These are phyloP conservation scores for Aspergillus sp. DNA, from an alignment of 2,329 filamentous ascomycete species.

Conservation along the genomic window DNA sequence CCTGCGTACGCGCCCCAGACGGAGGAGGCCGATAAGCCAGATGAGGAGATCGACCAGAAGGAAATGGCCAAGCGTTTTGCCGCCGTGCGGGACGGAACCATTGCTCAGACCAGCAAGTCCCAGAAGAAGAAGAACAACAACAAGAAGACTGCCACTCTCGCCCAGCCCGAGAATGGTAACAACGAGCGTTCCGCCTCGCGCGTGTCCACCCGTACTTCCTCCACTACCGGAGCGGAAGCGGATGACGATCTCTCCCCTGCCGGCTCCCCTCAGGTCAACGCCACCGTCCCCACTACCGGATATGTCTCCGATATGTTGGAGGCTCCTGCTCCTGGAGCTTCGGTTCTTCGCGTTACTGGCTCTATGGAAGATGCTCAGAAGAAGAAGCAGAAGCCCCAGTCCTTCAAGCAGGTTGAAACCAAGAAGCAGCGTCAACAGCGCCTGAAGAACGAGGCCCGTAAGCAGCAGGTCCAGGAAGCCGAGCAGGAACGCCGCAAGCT, in stretches of 20 bases:
- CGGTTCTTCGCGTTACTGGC: slow-evolving; percentile 75
- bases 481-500: slow-evolving; percentile 75
- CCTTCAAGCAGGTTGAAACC: slow-evolving; percentile 68
- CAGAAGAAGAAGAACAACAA: slow-evolving; percentile 70
- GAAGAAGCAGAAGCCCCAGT: slow-evolving; percentile 61
- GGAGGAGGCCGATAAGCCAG: slow-evolving; percentile 36
- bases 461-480: slow-evolving; percentile 70
- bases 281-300: slow-evolving; percentile 47
- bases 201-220: slow-evolving; percentile 62
- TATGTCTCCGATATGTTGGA: slow-evolving; percentile 94
- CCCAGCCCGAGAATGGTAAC: slow-evolving; percentile 52
- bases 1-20: slow-evolving; percentile 28
- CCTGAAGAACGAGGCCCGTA: slow-evolving; percentile 80
- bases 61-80: slow-evolving; percentile 76
- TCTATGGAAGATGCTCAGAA: slow-evolving; percentile 51
- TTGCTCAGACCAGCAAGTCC: slow-evolving; percentile 47
- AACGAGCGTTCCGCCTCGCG: slow-evolving; percentile 41
- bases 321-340: slow-evolving; percentile 64
- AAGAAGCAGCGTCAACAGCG: slow-evolving; percentile 97
- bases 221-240: slow-evolving; percentile 70
- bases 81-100: slow-evolving; percentile 68
- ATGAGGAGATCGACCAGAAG: slow-evolving; percentile 66
- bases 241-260: slow-evolving; percentile 77
- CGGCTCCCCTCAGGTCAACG: slow-evolving; percentile 61
- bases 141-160: slow-evolving; percentile 56